Conservation (phyloP, 768 basidiomycete species). For the Boletus coccyginus region DNA sequence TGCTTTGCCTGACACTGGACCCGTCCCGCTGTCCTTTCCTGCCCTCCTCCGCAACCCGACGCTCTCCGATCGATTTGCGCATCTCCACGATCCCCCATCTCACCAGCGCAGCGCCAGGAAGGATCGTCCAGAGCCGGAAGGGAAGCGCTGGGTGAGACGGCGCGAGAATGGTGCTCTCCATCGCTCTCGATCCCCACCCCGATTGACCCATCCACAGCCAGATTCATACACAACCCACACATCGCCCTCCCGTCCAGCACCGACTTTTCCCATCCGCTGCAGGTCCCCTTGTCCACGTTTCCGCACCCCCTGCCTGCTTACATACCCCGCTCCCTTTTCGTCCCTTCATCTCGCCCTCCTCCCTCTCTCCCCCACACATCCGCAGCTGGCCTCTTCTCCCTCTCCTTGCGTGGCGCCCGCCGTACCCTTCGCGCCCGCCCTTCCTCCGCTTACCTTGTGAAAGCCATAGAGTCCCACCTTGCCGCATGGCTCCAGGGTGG, state of each 20-base stretch:
- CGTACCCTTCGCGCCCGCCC: constrained; percentile 56
- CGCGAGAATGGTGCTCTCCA: constrained; percentile 67
- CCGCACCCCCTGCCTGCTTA: constrained; percentile 73
- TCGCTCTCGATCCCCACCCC: neutral
- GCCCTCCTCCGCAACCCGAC: constrained; percentile 62
- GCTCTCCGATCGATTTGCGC: constrained; percentile 50
- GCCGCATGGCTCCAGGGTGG: constrained; percentile 63
- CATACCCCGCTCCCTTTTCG: constrained; percentile 56
- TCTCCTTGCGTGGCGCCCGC: constrained; percentile 74
- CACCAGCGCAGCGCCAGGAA: constrained; percentile 35
- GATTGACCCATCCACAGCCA: constrained; percentile 42
- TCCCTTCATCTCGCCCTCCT: constrained; percentile 46
- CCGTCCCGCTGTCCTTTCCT: constrained; percentile 67
- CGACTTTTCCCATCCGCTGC: constrained; percentile 50
- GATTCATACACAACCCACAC: constrained; percentile 71
- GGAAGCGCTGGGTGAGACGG: constrained; percentile 73
- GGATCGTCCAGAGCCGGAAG: constrained; percentile 62
- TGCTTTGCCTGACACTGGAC: constrained; percentile 8
- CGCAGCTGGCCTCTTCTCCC: constrained; percentile 71
- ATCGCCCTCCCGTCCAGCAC: constrained; percentile 56
- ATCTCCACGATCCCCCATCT: constrained; percentile 24
- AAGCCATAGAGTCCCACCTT: constrained; percentile 65
- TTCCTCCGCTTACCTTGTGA: constrained; percentile 55
- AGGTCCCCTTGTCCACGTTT: constrained; percentile 56
- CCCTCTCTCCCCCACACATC: constrained; percentile 49